Percentiles rank a stretch among this genome's conserved stretches.
Evolutionary conservation across 768 basidiomycete species (phyloP).

Genomic region (Termitomyces sp.): DNA sequence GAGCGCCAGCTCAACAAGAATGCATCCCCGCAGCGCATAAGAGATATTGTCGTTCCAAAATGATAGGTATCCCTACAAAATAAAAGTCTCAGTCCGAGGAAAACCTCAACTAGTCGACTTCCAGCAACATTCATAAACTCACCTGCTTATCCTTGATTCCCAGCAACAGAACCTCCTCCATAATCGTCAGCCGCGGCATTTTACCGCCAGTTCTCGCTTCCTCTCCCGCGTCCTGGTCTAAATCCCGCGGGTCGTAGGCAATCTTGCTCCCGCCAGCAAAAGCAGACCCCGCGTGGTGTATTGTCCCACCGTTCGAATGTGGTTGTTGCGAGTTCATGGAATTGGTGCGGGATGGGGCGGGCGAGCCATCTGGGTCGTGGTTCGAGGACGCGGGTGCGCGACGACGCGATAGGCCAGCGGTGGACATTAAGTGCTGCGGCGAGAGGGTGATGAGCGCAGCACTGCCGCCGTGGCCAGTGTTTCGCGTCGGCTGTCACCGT

Average conservation of each 20-base stretch:
- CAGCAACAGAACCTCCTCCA: constrained; percentile 94
- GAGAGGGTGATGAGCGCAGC: background rate
- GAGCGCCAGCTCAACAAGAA: constrained; percentile 95
- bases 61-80: constrained; percentile 74
- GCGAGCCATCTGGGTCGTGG: constrained; percentile 32
- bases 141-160: constrained; percentile 98
- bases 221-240: constrained; percentile 63
- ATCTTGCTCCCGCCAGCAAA: constrained; percentile 85
- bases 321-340: constrained; percentile 10
- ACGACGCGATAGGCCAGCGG: constrained; percentile 52
- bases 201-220: constrained; percentile 59
- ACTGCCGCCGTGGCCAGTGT: background rate
- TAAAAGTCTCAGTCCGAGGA: background rate
- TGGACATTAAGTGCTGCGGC: constrained; percentile 30
- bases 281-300: constrained; percentile 70
- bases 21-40: constrained; percentile 97
- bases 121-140: constrained; percentile 14
- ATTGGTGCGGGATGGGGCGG: constrained; percentile 16
- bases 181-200: constrained; percentile 83
- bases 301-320: constrained; percentile 14
- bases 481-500: background rate
- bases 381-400: constrained; percentile 41
- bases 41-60: constrained; percentile 99
- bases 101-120: background rate
- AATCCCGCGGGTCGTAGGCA: constrained; percentile 90